Evolutionary conservation across 208 protist species (phyloP).

Genomic region (Acanthamoeba lenticulata): DNA sequence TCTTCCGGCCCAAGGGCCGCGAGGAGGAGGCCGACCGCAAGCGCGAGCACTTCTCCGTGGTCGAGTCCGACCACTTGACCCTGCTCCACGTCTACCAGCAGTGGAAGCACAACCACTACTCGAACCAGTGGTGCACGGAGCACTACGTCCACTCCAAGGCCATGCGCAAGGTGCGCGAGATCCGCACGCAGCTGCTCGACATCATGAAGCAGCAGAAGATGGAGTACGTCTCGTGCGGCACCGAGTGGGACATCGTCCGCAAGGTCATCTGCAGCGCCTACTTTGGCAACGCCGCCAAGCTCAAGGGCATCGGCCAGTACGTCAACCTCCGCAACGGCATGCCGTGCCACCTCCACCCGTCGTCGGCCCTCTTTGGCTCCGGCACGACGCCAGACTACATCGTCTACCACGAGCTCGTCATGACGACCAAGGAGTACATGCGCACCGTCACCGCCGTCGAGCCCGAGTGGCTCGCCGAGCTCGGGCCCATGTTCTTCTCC

Average conservation of each 20-base stretch:
- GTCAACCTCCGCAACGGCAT: conserved; percentile 96
- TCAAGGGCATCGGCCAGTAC: conserved; percentile 97
- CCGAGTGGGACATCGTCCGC: conserved; percentile 91
- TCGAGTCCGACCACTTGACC: conserved; percentile 99
- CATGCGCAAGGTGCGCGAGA: conserved; percentile 90
- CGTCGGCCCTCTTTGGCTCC: conserved; percentile 95
- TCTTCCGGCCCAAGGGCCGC: conserved; percentile 89
- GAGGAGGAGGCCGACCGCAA: conserved; percentile 89
- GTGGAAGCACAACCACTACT: conserved; percentile 93
- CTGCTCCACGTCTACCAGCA: conserved; percentile 98
- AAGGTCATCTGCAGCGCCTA: conserved; percentile 96
- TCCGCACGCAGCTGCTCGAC: conserved; percentile 97
- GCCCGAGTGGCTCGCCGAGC: conserved; percentile 95
- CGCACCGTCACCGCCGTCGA: conserved; percentile 96
- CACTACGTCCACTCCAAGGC: conserved; percentile 97
- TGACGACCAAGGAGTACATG: conserved; percentile 98
- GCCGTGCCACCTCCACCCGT: conserved; percentile 96
- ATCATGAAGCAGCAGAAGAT: conserved; percentile 91
- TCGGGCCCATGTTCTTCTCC: conserved; percentile 92
- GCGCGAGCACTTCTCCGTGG: conserved; percentile 95
- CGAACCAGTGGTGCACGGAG: conserved; percentile 94
- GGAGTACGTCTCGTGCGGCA: conserved; percentile 82
- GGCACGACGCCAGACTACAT: conserved; percentile 97
- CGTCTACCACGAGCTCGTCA: conserved; percentile 98
- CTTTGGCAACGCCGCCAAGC: conserved; percentile 95